Conservation (phyloP, 768 basidiomycete species). For the Tricholoma sp. region DNA sequence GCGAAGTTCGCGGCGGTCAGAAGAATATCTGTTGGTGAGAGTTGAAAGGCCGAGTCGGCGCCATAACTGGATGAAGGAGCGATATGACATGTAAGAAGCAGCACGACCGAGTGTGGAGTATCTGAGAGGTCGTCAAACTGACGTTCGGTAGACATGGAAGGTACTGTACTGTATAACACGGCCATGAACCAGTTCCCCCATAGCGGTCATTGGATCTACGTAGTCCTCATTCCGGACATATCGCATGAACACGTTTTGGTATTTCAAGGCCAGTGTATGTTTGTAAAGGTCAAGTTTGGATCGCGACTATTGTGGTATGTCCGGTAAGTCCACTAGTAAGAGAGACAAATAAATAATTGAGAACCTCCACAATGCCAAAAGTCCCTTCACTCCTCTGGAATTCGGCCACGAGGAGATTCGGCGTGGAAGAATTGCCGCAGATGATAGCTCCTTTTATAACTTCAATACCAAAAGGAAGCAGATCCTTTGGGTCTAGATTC, state of each 20-base stretch:
- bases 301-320: slow-evolving; percentile 48
- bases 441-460: slow-evolving; percentile 77
- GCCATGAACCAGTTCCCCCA: slow-evolving; percentile 60
- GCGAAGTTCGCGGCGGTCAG: slow-evolving; percentile 27
- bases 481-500: slow-evolving; percentile 69
- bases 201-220: slow-evolving; percentile 55
- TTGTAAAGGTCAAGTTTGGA: slow-evolving; percentile 84
- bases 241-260: slow-evolving; percentile 58
- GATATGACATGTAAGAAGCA: slow-evolving; percentile 31
- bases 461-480: slow-evolving; percentile 82
- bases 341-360: slow-evolving; percentile 17
- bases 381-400: slow-evolving; percentile 76
- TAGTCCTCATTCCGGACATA: slow-evolving; percentile 76
- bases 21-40: slow-evolving; percentile 31
- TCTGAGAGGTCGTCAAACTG: slow-evolving; percentile 16
- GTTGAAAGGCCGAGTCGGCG: slow-evolving; percentile 41
- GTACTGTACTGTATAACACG: slow-evolving; percentile 43
- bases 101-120: slow-evolving; percentile 26
- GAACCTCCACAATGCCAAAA: slow-evolving; percentile 71
- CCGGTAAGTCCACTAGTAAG: not conserved
- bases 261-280: slow-evolving; percentile 66
- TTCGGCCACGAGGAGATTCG: slow-evolving; percentile 74
- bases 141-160: slow-evolving; percentile 1
- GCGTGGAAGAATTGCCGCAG: slow-evolving; percentile 83
- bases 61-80: slow-evolving; percentile 49